Percentiles rank a stretch among this genome's conserved stretches.
Evolutionary conservation across 2,329 filamentous ascomycete genomes (phyloP).

Genomic region (Cryphonectria radicalis): DNA sequence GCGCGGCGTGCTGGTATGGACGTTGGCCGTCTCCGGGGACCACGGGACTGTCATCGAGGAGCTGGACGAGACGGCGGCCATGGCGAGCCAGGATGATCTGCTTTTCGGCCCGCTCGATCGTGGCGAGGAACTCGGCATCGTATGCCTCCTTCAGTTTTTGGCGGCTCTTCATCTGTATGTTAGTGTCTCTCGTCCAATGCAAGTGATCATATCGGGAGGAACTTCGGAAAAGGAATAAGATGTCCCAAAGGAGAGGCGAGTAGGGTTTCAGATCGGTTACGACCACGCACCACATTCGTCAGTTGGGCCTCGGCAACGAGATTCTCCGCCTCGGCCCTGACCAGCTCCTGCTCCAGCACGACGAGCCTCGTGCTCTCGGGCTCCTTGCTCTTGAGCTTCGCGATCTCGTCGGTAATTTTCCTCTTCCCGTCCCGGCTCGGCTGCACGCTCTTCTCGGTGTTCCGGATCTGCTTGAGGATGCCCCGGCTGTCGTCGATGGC

Average conservation of each 20-base stretch:
- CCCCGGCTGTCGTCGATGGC: slow-evolving; percentile 83
- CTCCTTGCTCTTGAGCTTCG: slow-evolving; percentile 89
- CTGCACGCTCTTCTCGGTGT: slow-evolving; percentile 94
- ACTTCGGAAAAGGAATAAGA: no score
- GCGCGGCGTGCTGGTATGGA: slow-evolving; percentile 67
- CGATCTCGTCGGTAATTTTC: slow-evolving; percentile 92
- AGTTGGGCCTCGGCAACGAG: slow-evolving; percentile 95
- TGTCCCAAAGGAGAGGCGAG: neutral
- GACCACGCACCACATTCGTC: slow-evolving; percentile 78
- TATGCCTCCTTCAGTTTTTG: slow-evolving; percentile 97
- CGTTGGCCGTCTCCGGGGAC: slow-evolving; percentile 80
- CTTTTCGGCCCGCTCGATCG: slow-evolving; percentile 96
- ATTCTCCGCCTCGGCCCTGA: slow-evolving; percentile 93
- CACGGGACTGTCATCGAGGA: slow-evolving; percentile 88
- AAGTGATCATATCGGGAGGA: neutral
- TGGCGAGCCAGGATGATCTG: slow-evolving; percentile 93
- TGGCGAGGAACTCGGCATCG: slow-evolving; percentile 82
- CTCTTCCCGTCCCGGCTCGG: slow-evolving; percentile 84
- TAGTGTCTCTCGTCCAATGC: slow-evolving; percentile 14
- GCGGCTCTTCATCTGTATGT: slow-evolving; percentile 66
- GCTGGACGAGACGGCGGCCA: slow-evolving; percentile 79
- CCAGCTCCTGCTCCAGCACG: slow-evolving; percentile 92
- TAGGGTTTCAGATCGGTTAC: neutral
- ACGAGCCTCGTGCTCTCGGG: slow-evolving; percentile 80
- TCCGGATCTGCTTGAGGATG: slow-evolving; percentile 87